Conservation (phyloP, 1,139 yeast species). For the Yamadazyma conglobata region DNA sequence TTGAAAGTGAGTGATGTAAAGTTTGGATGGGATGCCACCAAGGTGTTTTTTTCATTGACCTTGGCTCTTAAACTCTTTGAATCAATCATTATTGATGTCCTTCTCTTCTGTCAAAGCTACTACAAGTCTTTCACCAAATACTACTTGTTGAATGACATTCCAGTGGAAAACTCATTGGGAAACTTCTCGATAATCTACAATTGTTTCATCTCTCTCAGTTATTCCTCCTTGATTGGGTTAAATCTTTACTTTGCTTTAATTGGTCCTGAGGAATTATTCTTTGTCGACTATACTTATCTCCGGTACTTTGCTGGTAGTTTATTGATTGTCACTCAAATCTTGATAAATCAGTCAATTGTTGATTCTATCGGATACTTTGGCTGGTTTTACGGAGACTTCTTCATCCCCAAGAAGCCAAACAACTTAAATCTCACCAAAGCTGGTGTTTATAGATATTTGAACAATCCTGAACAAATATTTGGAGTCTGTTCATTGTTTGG, state of each 20-base stretch:
- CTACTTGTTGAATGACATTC: slow-evolving; percentile 63
- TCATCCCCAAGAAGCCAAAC: slow-evolving; percentile 50
- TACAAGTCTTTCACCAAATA: slow-evolving; percentile 64
- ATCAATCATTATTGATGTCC: slow-evolving; percentile 48
- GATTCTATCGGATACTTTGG: slow-evolving; percentile 81
- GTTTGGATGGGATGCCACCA: slow-evolving; percentile 8
- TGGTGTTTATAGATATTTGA: slow-evolving; percentile 80
- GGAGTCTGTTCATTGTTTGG: slow-evolving; percentile 90
- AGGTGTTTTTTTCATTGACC: slow-evolving; percentile 39
- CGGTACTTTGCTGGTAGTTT: slow-evolving; percentile 56
- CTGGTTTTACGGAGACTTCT: slow-evolving; percentile 89
- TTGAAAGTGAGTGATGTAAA: slow-evolving; percentile 16
- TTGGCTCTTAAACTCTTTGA: slow-evolving; percentile 51
- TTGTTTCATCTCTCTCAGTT: slow-evolving; percentile 42
- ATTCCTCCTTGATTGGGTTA: slow-evolving; percentile 44
- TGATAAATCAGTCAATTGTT: slow-evolving; percentile 71
- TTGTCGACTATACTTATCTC: slow-evolving; percentile 48
- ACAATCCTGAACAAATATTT: slow-evolving; percentile 79
- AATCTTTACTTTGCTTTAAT: slow-evolving; percentile 30
- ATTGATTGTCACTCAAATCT: slow-evolving; percentile 58
- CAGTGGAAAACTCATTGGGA: slow-evolving; percentile 65
- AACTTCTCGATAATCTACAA: slow-evolving; percentile 79
- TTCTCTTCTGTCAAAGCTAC: slow-evolving; percentile 60
- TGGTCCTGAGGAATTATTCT: slow-evolving; percentile 17
- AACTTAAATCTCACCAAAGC: slow-evolving; percentile 57